Percentiles rank a stretch among this genome's conserved stretches.
phyloP scores from a whole-genome alignment of 1,139 yeast genomes.

The Scheffersomyces illinoinensis region DNA sequence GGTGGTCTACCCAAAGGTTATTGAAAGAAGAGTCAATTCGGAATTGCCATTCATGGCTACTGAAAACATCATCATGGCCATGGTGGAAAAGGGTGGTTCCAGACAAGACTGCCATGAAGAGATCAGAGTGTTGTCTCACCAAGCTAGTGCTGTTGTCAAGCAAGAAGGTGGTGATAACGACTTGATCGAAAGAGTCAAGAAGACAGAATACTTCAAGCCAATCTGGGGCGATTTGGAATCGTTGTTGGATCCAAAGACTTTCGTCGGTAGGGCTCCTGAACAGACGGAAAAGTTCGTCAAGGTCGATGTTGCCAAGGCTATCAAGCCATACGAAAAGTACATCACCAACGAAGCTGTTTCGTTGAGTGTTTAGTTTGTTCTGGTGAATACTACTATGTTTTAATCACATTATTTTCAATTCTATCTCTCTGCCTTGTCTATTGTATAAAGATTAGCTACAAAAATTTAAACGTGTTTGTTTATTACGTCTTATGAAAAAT shows the following conservation, averaged over 20 bases:
- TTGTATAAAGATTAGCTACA: not conserved
- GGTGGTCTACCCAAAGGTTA: slow-evolving; percentile 97
- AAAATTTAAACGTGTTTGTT: not conserved
- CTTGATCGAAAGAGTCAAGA: slow-evolving; percentile 83
- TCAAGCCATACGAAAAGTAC: slow-evolving; percentile 62
- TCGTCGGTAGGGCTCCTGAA: slow-evolving; percentile 98
- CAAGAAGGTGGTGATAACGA: slow-evolving; percentile 99
- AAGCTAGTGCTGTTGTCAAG: slow-evolving; percentile 96
- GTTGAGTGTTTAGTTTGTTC: slow-evolving; percentile 34
- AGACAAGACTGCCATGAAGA: slow-evolving; percentile 99
- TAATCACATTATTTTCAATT: not conserved
- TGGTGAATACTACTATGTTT: not conserved
- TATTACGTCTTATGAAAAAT: not conserved
- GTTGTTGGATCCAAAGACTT: slow-evolving; percentile 87
- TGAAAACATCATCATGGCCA: slow-evolving; percentile 98
- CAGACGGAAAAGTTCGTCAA: slow-evolving; percentile 93
- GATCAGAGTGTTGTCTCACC: slow-evolving; percentile 94
- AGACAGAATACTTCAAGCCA: slow-evolving; percentile 83
- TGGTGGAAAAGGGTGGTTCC: slow-evolving; percentile 97
- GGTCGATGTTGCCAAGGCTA: slow-evolving; percentile 81
- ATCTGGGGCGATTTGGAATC: slow-evolving; percentile 80
- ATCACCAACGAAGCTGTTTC: slow-evolving; percentile 65
- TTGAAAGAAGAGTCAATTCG: slow-evolving; percentile 90
- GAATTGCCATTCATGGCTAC: slow-evolving; percentile 99
- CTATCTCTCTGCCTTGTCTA: not conserved